Percentiles rank a stretch among this genome's conserved stretches.
Evolutionary conservation across 305 asterid species (phyloP).

Genomic region (Solanum hybrid): DNA sequence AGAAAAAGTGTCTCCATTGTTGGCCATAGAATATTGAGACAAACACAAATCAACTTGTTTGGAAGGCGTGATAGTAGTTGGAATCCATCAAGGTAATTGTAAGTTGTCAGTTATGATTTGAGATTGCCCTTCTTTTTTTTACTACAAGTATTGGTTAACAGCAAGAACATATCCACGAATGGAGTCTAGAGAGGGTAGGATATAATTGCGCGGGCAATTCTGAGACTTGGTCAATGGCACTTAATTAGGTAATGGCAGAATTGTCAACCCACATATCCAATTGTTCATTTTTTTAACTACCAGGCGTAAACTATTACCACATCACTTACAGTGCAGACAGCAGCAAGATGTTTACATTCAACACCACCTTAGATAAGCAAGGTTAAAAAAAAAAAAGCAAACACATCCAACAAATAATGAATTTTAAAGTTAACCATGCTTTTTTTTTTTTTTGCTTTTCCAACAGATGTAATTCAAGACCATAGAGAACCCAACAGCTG

Average conservation of each 20-base stretch:
- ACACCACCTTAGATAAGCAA: neutral
- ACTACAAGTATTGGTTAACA: neutral
- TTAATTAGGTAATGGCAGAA: neutral
- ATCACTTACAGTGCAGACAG: neutral
- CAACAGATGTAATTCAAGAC: neutral
- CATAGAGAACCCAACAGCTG: neutral
- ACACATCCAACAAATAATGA: neutral
- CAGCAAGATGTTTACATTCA: neutral
- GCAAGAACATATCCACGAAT: neutral
- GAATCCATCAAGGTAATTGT: neutral
- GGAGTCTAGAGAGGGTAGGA: neutral
- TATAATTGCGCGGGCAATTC: neutral
- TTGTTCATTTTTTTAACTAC: neutral
- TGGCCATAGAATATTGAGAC: neutral
- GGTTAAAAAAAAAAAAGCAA: neutral
- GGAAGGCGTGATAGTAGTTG: neutral
- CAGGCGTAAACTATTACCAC: neutral
- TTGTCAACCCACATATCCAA: neutral
- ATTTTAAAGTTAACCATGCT: neutral
- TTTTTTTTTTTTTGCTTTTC: neutral
- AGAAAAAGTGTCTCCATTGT: neutral
- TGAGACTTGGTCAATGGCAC: neutral
- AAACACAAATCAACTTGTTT: neutral
- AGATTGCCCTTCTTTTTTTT: too few relatives aligned
- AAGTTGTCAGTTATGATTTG: neutral